Base-by-base conservation (phyloP, 345 rosid genomes). In the Leavenworthia alabamica region DNA sequence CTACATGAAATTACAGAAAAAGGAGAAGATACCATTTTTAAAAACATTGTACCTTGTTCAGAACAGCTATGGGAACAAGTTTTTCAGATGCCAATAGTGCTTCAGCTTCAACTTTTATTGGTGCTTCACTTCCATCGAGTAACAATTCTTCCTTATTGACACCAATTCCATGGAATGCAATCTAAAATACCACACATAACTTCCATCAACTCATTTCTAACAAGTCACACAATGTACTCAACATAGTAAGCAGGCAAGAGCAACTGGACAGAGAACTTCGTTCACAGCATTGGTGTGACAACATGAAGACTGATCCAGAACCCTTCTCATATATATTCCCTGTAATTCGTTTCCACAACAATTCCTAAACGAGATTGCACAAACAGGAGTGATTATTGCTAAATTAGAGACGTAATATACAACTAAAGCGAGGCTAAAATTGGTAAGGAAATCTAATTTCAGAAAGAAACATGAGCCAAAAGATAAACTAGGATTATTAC, bases 111-210 rank as follows among this genome's bases (percentile, higher is more conserved):
- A 93, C 84, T 68, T 89, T 87, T 62, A 77, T 60, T 45, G 99
- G 99, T 56, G 96, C 94, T 56, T 89, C 99, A 78, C 99, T 93
- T 62, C 99, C 99, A 75, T 93, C 92, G 36, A 93, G 97, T 56
- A 89, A 47, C 37, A 90, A 75, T 55, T 93, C 95, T 60, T 86
- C 89, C 76, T 79, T 84, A 57, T 76, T 73, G 64, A 93, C 66
- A 52, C 72, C 79, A 72, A 93, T 87, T 56, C 99, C 99, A 73
- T 87, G 97, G 76, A 93, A 93, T 53, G 24, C 71, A 53, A 93
- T 80, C 99, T 93, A 61, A 20, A 51, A 59, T 11, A 60, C 39
- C 56, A 60, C 58, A 72, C 1, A 43, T 35, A 60, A 39, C 37
- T 64, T 64, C 28, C 15, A 7, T 71, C 42, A 71, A 58, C 37